phyloP scores from a whole-genome alignment of 2,329 filamentous ascomycete species.

The Eutypella sp. region DNA sequence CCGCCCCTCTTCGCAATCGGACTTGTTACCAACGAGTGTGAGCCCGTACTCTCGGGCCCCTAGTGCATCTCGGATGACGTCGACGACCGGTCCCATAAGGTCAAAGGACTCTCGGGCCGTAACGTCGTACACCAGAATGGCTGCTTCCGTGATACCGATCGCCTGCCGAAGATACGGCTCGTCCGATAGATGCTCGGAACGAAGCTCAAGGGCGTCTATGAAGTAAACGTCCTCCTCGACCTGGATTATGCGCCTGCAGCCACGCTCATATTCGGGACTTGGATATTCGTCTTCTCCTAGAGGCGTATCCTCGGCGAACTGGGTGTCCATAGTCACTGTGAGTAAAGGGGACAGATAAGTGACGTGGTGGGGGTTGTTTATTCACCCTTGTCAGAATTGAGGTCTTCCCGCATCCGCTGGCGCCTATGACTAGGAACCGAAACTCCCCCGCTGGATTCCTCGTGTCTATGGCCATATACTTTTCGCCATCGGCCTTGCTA shows the following conservation, averaged over 20 bases:
- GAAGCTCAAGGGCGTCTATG: slow-evolving; percentile 33
- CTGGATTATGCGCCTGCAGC: slow-evolving; percentile 29
- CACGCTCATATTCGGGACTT: slow-evolving; percentile 23
- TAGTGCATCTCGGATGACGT: slow-evolving; percentile 23
- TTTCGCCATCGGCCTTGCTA: slow-evolving; percentile 18
- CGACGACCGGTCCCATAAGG: slow-evolving; percentile 8
- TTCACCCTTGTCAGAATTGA: slow-evolving; percentile 33
- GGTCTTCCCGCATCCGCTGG: slow-evolving; percentile 36
- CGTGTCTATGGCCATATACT: slow-evolving; percentile 6
- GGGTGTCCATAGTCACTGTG: slow-evolving; percentile 1
- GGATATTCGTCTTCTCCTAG: slow-evolving; percentile 16
- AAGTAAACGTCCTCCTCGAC: slow-evolving; percentile 28
- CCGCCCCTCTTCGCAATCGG: slow-evolving; percentile 25
- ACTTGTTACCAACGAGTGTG: slow-evolving; percentile 32
- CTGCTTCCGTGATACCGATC: slow-evolving; percentile 35
- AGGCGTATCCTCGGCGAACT: slow-evolving; percentile 30
- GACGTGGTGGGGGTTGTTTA: background rate
- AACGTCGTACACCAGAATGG: slow-evolving; percentile 25
- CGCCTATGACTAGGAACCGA: slow-evolving; percentile 34
- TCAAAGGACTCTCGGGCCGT: slow-evolving; percentile 22
- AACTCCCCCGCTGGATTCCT: slow-evolving; percentile 29
- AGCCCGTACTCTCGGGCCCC: slow-evolving; percentile 28
- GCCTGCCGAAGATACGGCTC: slow-evolving; percentile 32
- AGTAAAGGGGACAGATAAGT: background rate
- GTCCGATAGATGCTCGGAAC: slow-evolving; percentile 26